phyloP scores from a whole-genome alignment of 805 yeast species.

The Cyberlindnera mycetangii region DNA sequence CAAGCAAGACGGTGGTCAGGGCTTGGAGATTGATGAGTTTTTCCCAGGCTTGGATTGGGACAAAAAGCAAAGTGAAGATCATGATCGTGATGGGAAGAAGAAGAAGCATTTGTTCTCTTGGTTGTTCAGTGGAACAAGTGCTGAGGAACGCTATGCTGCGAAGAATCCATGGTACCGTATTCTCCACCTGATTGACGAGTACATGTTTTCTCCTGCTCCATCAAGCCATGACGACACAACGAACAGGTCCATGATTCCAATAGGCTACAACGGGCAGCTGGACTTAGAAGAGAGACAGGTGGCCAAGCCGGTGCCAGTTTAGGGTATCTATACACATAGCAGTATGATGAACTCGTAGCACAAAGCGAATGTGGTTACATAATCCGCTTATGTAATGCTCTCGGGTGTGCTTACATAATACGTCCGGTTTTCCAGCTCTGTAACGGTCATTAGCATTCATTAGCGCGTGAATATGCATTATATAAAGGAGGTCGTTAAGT shows the following conservation, averaged over 20 bases:
- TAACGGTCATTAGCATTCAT: too few species aligned
- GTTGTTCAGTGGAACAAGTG: conserved; percentile 11
- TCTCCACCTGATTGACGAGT: conserved; percentile 13
- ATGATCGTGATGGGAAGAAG: conserved; percentile 5
- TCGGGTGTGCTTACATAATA: too few species aligned
- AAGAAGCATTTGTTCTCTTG: conserved; percentile 6
- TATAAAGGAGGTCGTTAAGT: too few species aligned
- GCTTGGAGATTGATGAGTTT: conserved; percentile 12
- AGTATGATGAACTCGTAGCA: too few species aligned
- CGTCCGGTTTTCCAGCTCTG: too few species aligned
- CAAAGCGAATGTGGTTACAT: too few species aligned
- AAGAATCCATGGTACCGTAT: conserved; percentile 25
- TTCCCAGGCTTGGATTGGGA: conserved; percentile 16
- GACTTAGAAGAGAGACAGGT: conserved; percentile 2
- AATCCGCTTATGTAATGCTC: too few species aligned
- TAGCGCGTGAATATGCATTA: too few species aligned
- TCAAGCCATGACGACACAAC: not conserved
- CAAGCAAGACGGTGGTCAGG: conserved; percentile 9
- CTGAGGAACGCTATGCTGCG: conserved; percentile 5
- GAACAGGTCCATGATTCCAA: not conserved
- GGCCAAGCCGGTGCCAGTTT: conserved; percentile 6
- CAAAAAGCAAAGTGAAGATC: conserved; percentile 9
- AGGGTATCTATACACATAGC: not conserved
- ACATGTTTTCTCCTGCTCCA: not conserved
- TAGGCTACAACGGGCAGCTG: not conserved